Evolutionary conservation across 2,329 filamentous ascomycete species (phyloP), one percentile per base, ranked within the genome.

Genomic region (Ophiostoma australiae): DNA sequence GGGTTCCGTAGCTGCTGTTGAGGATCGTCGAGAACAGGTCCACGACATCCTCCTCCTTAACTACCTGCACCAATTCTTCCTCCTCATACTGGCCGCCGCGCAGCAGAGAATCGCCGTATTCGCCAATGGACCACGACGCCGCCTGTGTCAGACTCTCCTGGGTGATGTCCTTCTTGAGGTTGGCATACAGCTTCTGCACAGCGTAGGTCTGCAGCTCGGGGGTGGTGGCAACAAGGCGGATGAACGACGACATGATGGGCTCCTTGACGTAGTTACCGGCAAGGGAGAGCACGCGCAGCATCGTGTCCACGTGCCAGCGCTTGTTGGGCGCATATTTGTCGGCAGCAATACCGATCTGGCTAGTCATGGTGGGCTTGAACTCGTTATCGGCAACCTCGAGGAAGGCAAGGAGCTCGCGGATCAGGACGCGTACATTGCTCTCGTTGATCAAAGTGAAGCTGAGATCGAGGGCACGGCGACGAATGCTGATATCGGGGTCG

Each of bases 391-490:
- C 94, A 69, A 97, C 93, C 80, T 99, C 95, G 72, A 99, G 81
- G 85, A 99, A 99, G 7, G 95, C 93, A 63, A 99, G 85, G 58
- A 99, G 84, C 79, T 99, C 96, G 74, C 96, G 85, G 72, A 99
- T 95, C 55, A 99, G 85, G 4, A 98, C 92, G 55, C 95, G 90
- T 48, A 99, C 93, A 76, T 99, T 99, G 80, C 90, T 89, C 79
- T 98, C 95, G 79, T 99, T 98, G 81, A 99, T 97, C 69, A 99
- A 84, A 4, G 96, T 99, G 78, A 99, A 99, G 80, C 95, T 98
- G 71, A 99, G 88, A 78, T 99, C 95, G 55, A 99, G 86, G n/a
- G 95, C 95, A 80, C 95, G 89, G 77, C 95, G 87, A 77, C 96
- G 88, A 77, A 99, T 99, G 82, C 94, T 98, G 80, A 99, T 98